Conservation (phyloP, 2,329 filamentous ascomycete genomes). For the Chrysoporthe cubensis region DNA sequence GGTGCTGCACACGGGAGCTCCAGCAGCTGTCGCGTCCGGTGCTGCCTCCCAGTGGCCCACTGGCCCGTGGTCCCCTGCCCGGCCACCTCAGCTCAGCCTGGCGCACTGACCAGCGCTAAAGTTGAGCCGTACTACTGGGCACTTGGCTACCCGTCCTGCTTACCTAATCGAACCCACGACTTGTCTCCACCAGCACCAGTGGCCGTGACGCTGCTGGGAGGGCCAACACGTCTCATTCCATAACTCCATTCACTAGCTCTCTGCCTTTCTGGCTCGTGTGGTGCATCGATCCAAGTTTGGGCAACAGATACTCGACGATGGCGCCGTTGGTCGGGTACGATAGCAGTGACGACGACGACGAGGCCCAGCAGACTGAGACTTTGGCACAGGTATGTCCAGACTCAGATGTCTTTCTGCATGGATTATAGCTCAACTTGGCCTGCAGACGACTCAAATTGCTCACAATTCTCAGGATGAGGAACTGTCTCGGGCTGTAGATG, state of each 20-base stretch:
- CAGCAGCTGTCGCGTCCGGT: slow-evolving; percentile 18
- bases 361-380: slow-evolving; percentile 28
- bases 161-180: slow-evolving; percentile 11
- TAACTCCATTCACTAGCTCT: not conserved
- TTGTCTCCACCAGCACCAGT: not conserved
- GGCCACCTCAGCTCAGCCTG: not conserved
- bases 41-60: slow-evolving; percentile 30
- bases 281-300: not conserved
- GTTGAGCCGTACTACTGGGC: not conserved
- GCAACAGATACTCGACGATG: slow-evolving; percentile 36
- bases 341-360: slow-evolving; percentile 57
- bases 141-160: not conserved
- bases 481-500: not conserved
- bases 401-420: no score
- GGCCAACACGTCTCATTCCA: not conserved
- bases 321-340: slow-evolving; percentile 54
- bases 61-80: slow-evolving; percentile 39
- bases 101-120: slow-evolving; percentile 13
- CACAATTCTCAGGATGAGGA: no score
- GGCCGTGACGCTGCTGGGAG: no score
- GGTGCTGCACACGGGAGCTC: slow-evolving; percentile 5
- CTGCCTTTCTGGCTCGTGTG: not conserved
- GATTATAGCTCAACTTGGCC: not conserved
- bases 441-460: not conserved
- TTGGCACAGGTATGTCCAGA: slow-evolving; percentile 14